A percentile compares a stretch with the other conserved stretches of the same genome.
Evolutionary conservation across 1,284 basidiomycete genomes (phyloP).

Genomic region (Cystobasidium pallidum): DNA sequence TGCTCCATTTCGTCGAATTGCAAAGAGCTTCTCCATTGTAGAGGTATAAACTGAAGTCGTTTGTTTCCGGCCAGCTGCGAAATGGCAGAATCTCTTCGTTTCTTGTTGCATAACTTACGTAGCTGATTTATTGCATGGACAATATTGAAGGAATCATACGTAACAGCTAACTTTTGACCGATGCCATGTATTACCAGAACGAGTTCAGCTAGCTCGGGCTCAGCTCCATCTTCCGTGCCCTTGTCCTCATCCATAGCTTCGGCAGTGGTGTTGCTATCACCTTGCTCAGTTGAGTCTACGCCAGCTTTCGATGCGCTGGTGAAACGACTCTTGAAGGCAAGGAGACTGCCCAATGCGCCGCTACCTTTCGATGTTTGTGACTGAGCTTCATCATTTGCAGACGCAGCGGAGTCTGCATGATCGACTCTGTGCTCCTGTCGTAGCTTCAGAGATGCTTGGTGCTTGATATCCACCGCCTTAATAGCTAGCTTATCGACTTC

Average conservation of each 20-base stretch:
- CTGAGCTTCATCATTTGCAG: neutral
- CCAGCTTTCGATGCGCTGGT: slow-evolving; percentile 15
- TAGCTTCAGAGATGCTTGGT: slow-evolving; percentile 14
- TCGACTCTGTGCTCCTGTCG: slow-evolving; percentile 14
- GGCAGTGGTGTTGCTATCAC: slow-evolving; percentile 45
- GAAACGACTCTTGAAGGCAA: slow-evolving; percentile 21
- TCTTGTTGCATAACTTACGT: slow-evolving; percentile 49
- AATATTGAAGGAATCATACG: slow-evolving; percentile 53
- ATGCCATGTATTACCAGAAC: slow-evolving; percentile 54
- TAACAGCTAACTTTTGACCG: slow-evolving; percentile 52
- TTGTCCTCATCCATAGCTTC: slow-evolving; percentile 48
- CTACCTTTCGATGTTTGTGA: neutral
- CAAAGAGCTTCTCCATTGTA: slow-evolving; percentile 53
- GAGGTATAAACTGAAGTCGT: slow-evolving; percentile 53
- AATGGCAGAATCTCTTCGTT: slow-evolving; percentile 45
- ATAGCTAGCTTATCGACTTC: slow-evolving; percentile 36
- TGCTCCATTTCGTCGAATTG: slow-evolving; percentile 51
- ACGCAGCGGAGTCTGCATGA: neutral
- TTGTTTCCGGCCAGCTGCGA: slow-evolving; percentile 49
- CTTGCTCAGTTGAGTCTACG: slow-evolving; percentile 25
- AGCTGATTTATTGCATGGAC: slow-evolving; percentile 52
- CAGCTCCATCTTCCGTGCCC: slow-evolving; percentile 40
- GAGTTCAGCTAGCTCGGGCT: slow-evolving; percentile 50
- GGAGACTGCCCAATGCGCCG: slow-evolving; percentile 9
- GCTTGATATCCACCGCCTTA: slow-evolving; percentile 24